Evolutionary conservation across 495 filamentous ascomycete species (phyloP).

Genomic region (Hypoxylon trugodes): DNA sequence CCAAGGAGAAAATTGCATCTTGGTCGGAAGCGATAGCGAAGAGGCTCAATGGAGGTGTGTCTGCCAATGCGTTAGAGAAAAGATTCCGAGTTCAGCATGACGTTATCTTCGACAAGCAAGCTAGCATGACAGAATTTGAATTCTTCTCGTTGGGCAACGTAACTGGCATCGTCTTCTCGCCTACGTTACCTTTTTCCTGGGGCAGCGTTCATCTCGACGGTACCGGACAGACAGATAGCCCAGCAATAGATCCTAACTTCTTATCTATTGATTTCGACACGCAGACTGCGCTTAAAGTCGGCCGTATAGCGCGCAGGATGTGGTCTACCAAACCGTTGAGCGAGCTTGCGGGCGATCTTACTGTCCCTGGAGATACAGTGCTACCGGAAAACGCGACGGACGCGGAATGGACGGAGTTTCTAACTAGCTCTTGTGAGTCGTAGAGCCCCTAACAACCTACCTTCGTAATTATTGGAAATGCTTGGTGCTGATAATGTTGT

Average conservation of each 20-base stretch:
- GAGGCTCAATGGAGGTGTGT: not conserved
- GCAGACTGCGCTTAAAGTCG: not conserved
- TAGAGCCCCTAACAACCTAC: not conserved
- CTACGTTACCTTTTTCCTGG: not conserved
- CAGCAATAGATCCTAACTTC: not conserved
- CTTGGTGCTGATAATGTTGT: not conserved
- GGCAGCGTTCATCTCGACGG: conserved; percentile 1
- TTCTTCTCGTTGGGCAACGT: not conserved
- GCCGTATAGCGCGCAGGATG: not conserved
- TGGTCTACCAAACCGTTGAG: conserved; percentile 44
- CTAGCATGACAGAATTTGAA: not conserved
- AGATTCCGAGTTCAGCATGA: not conserved
- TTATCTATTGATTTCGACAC: not conserved
- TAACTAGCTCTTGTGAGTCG: conserved; percentile 3
- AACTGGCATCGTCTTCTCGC: not conserved
- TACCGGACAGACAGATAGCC: not conserved
- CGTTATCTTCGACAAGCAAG: not conserved
- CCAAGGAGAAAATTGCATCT: not conserved
- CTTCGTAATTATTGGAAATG: not conserved
- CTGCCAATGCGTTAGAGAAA: not conserved
- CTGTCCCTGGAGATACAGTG: conserved; percentile 10
- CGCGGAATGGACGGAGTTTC: conserved; percentile 14
- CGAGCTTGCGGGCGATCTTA: conserved; percentile 47
- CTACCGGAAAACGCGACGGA: conserved; percentile 21
- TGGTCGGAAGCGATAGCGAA: not conserved